phyloP scores from a whole-genome alignment of 768 basidiomycete genomes.

The Trametes sanguinea region DNA sequence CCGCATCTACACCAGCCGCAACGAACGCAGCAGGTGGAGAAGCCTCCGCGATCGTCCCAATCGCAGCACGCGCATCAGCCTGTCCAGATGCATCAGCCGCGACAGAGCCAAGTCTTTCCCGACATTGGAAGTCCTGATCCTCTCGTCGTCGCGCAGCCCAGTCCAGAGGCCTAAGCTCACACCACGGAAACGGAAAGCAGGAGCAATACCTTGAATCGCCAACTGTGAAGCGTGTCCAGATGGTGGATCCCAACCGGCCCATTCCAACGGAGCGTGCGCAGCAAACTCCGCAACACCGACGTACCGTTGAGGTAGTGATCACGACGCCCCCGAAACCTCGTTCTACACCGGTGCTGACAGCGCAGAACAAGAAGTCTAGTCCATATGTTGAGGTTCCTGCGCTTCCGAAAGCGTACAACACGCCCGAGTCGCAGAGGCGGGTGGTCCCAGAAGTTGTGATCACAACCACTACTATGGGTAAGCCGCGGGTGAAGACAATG shows the following conservation, averaged over 20 bases:
- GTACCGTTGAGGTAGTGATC: conserved; percentile 15
- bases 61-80: neutral
- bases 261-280: conserved; percentile 22
- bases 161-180: conserved; percentile 44
- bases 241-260: conserved; percentile 24
- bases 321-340: conserved; percentile 15
- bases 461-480: conserved; percentile 20
- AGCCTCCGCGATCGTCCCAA: neutral
- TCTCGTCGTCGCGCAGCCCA: conserved; percentile 42
- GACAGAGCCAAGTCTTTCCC: neutral
- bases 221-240: conserved; percentile 57
- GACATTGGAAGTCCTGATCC: conserved; percentile 50
- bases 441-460: conserved; percentile 23
- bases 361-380: conserved; percentile 26
- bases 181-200: conserved; percentile 75
- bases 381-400: conserved; percentile 35
- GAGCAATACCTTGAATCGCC: conserved; percentile 62
- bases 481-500: conserved; percentile 36
- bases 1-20: neutral
- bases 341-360: conserved; percentile 14
- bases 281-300: conserved; percentile 1
- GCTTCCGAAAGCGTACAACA: conserved; percentile 26
- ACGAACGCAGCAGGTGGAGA: neutral
- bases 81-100: neutral
- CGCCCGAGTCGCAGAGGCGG: conserved; percentile 23